Evolutionary conservation across 176 grass and related monocot genomes (phyloP).

Genomic region (Paspalum vaginatum): DNA sequence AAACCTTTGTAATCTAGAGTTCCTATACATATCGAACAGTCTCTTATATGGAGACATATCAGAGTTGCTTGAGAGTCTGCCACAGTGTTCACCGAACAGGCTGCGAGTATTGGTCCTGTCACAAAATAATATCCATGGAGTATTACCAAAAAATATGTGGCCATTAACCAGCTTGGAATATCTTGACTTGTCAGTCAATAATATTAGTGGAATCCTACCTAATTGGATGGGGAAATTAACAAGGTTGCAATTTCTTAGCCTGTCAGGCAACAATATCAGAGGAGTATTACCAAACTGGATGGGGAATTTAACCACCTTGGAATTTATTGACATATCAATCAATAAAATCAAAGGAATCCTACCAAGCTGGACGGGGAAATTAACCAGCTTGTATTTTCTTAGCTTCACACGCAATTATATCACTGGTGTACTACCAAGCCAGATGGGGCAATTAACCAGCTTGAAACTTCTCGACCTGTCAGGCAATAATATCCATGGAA

Average conservation of each 20-base stretch:
- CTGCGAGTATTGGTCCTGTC: too few relatives aligned
- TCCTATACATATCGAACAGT: too few relatives aligned
- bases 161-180: neutral
- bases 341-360: neutral
- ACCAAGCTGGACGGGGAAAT: neutral
- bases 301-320: neutral
- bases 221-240: conserved; percentile 8
- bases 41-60: too few relatives aligned
- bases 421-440: too few relatives aligned
- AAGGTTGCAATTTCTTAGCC: too few relatives aligned
- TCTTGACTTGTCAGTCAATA: neutral
- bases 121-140: too few relatives aligned
- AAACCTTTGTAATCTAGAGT: conserved; percentile 15
- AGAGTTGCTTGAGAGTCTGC: too few relatives aligned
- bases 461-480: too few relatives aligned
- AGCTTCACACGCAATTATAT: neutral
- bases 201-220: neutral
- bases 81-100: too few relatives aligned
- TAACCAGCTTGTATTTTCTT: neutral
- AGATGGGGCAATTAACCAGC: too few relatives aligned
- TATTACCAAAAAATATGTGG: neutral
- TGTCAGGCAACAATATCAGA: too few relatives aligned
- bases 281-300: neutral
- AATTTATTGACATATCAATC: neutral
- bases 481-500: too few relatives aligned